Conservation (phyloP, 1,284 basidiomycete species). For the Pyrrhoderma lamaoense region DNA sequence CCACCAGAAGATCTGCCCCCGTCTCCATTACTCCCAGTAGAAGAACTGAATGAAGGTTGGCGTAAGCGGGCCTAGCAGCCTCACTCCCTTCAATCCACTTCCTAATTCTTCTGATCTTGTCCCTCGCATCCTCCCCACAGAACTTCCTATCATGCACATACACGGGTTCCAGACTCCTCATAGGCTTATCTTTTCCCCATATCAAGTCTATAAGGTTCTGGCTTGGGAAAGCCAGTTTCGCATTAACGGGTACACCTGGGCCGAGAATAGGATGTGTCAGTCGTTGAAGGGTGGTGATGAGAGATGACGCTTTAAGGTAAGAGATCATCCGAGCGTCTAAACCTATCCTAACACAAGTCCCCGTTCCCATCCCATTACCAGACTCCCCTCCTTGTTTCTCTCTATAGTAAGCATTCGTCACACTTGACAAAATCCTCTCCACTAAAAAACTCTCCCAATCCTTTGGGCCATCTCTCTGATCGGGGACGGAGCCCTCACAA, state of each 20-base stretch:
- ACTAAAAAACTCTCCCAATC: slow-evolving; percentile 48
- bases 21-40: too few relatives aligned
- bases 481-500: slow-evolving; percentile 55
- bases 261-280: slow-evolving; percentile 21
- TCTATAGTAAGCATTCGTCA: slow-evolving; percentile 19
- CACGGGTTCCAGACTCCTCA: slow-evolving; percentile 62
- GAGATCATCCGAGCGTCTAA: slow-evolving; percentile 87
- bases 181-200: slow-evolving; percentile 67
- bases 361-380: too few relatives aligned
- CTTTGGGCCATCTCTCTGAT: slow-evolving; percentile 41
- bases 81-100: slow-evolving; percentile 57
- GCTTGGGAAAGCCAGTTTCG: slow-evolving; percentile 62
- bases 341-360: too few relatives aligned
- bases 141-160: slow-evolving; percentile 51
- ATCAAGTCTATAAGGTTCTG: slow-evolving; percentile 84
- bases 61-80: slow-evolving; percentile 53
- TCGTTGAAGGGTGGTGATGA: slow-evolving; percentile 48
- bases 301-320: slow-evolving; percentile 57
- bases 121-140: slow-evolving; percentile 43
- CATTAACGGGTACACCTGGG: slow-evolving; percentile 23
- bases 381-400: too few relatives aligned
- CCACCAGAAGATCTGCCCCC: too few relatives aligned
- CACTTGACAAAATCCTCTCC: slow-evolving; percentile 39
- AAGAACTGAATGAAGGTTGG: slow-evolving; percentile 25
- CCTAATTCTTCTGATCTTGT: slow-evolving; percentile 52